Base-by-base conservation (phyloP, 2,329 filamentous ascomycete genomes). In the Trichoderma hamatum region DNA sequence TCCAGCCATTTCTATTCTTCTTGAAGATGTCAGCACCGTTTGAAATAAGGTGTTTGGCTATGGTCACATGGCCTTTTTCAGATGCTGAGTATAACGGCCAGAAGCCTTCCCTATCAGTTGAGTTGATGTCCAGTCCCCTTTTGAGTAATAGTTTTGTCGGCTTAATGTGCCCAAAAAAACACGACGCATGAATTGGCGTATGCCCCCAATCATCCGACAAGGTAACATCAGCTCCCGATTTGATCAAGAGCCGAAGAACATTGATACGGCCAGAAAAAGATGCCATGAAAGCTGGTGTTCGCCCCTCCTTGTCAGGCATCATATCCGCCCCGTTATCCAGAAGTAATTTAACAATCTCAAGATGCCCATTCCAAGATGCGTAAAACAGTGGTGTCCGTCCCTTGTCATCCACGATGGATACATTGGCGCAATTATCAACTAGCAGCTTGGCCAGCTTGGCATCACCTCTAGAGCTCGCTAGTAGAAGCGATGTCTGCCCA, bases 131-230 rank as follows among this genome's bases (percentile, higher is more conserved):
- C 28, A 32, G 5, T 1, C 28, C 16, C 16, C 2, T 30, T 10
- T 30, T 6, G 14, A 55, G 26, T 6, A 55, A 32, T 3, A 32
- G 4, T 10, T 55, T 32, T 10, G 14, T n/a, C 5, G 13, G 16
- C 6, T n/a, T 21, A 16, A 55, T 32, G 6, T 55, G 28, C 3
- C 28, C 28, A 21, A 13, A n/a, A 2, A 3, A 19, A 19, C 28
- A 55, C 3, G 52, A 7, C 32, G 5, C 16, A 34, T 14, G 54
- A 11, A 56, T 14, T 2, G n/a, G 30, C 14, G 26, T 3, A 3
- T 9, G 14, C 2, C 9, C 32, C 16, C 1, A 3, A 1, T 24
- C 16, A 9, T 0, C 19, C 9, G 7, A 9, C 4, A 5, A 9
- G 13, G 13, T 58, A 1, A 36, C 9, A 36, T 36, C n/a, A 7